Evolutionary conservation across 768 basidiomycete genomes (phyloP).

Genomic region (Hypsizygus marmoreus): DNA sequence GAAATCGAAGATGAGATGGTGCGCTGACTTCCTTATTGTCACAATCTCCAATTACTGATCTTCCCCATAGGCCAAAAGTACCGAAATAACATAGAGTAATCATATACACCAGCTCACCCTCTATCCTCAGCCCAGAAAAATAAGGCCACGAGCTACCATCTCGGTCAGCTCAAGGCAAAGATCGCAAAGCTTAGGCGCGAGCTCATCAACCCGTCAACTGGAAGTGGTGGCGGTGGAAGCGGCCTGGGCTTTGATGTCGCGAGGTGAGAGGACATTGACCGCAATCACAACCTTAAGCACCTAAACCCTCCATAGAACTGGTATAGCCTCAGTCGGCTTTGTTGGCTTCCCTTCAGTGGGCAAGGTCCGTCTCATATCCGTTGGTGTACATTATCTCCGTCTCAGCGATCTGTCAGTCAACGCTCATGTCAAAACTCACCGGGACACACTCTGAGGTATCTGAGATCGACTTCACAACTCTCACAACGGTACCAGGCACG

Average conservation of each 20-base stretch:
- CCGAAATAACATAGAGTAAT: conserved; percentile 24
- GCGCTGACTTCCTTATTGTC: conserved; percentile 30
- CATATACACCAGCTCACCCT: conserved; percentile 16
- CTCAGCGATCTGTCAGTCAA: conserved; percentile 54
- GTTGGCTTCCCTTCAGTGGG: conserved; percentile 93
- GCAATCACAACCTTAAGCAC: no score
- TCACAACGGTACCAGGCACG: conserved; percentile 94
- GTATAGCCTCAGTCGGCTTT: conserved; percentile 96
- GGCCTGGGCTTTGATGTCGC: conserved; percentile 98
- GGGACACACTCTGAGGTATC: conserved; percentile 97
- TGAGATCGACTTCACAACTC: conserved; percentile 95
- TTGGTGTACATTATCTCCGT: neutral
- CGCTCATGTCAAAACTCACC: conserved; percentile 93
- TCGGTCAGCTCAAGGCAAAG: conserved; percentile 97
- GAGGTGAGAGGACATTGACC: conserved; percentile 37
- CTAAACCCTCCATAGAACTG: conserved; percentile 57
- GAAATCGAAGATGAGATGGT: conserved; percentile 99
- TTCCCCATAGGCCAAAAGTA: conserved; percentile 73
- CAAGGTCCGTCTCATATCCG: conserved; percentile 54
- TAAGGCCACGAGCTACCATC: conserved; percentile 94
- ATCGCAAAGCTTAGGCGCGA: conserved; percentile 96
- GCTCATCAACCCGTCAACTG: conserved; percentile 75
- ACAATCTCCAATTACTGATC: conserved; percentile 23
- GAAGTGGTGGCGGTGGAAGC: conserved; percentile 83
- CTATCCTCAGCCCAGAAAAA: conserved; percentile 81